These are phyloP conservation scores for Teunomyces kruisii DNA, from an alignment of 805 yeast genomes.

Conservation along the genomic window DNA sequence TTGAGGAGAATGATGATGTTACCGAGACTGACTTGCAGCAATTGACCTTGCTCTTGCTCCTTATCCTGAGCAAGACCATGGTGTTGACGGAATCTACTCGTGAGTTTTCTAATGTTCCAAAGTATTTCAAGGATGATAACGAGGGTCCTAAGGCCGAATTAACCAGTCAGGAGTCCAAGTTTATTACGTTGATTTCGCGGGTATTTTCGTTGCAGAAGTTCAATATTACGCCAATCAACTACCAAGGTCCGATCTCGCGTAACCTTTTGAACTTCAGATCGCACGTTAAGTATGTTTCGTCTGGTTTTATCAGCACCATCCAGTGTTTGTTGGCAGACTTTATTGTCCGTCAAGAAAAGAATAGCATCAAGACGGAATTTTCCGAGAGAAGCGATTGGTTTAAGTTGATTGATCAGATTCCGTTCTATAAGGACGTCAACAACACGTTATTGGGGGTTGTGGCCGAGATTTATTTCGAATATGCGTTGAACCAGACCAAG, in stretches of 20 bases:
- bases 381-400: constrained; percentile 56
- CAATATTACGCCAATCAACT: constrained; percentile 44
- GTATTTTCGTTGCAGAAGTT: constrained; percentile 36
- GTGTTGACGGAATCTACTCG: constrained; percentile 40
- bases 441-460: constrained; percentile 65
- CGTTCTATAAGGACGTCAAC: constrained; percentile 58
- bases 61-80: constrained; percentile 36
- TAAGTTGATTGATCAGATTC: constrained; percentile 52
- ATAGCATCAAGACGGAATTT: constrained; percentile 47
- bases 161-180: constrained; percentile 39
- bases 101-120: constrained; percentile 33
- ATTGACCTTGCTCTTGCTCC: constrained; percentile 47
- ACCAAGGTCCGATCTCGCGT: constrained; percentile 68
- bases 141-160: constrained; percentile 19
- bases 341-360: constrained; percentile 46
- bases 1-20: constrained; percentile 12
- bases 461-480: constrained; percentile 52
- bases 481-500: constrained; percentile 29
- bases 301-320: constrained; percentile 52
- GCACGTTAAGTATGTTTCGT: constrained; percentile 52
- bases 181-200: constrained; percentile 34
- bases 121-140: constrained; percentile 25
- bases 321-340: constrained; percentile 51
- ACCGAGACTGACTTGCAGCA: constrained; percentile 33
- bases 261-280: constrained; percentile 67